Evolutionary conservation across 495 filamentous ascomycete species (phyloP).

Genomic region (Talaromyces liani): DNA sequence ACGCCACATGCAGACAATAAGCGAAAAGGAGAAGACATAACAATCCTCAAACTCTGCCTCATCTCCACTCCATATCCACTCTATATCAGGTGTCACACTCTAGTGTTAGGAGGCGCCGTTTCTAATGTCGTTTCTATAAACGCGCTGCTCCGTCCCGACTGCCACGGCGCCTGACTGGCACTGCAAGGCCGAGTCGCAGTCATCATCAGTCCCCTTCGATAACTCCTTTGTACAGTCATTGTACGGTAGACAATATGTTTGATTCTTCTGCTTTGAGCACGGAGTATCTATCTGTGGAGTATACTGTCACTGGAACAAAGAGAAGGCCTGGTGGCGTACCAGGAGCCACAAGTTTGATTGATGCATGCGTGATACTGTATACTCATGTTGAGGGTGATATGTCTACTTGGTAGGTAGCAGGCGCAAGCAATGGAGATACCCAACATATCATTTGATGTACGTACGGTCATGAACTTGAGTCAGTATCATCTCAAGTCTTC

Average conservation of each 20-base stretch:
- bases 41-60: background rate
- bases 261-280: background rate
- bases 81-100: background rate
- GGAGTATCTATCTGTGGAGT: background rate
- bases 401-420: background rate
- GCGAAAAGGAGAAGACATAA: background rate
- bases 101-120: background rate
- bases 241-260: background rate
- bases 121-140: background rate
- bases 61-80: background rate
- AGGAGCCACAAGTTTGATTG: background rate
- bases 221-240: background rate
- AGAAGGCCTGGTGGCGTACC: background rate
- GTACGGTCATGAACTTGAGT: background rate
- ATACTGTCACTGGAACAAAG: background rate
- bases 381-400: background rate
- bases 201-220: background rate
- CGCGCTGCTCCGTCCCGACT: background rate
- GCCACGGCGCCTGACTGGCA: background rate
- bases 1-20: background rate
- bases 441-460: background rate
- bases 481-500: background rate
- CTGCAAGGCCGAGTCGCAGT: background rate
- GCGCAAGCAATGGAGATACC: background rate
- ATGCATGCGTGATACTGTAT: background rate